phyloP scores from a whole-genome alignment of 768 basidiomycete species.

The Daedalea quercina region DNA sequence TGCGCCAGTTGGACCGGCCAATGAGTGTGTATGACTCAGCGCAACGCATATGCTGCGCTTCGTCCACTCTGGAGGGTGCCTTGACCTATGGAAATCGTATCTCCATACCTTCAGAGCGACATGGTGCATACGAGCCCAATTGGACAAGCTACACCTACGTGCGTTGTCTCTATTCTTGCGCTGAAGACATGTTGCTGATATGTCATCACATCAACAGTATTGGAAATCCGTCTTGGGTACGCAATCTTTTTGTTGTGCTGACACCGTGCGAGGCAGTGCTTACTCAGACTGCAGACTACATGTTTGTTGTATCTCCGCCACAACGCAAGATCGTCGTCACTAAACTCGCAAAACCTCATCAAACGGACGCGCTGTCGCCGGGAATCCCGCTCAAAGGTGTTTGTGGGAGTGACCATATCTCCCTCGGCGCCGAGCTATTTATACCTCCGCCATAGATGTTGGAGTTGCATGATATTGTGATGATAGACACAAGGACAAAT shows the following conservation, averaged over 20 bases:
- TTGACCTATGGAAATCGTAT: conserved; percentile 49
- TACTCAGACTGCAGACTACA: conserved; percentile 64
- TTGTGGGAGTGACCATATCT: conserved; percentile 84
- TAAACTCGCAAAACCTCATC: conserved; percentile 58
- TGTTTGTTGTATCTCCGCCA: conserved; percentile 62
- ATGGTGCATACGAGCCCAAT: conserved; percentile 66
- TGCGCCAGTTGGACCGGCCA: conserved; percentile 29
- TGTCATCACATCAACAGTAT: conserved; percentile 34
- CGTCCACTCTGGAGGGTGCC: conserved; percentile 9
- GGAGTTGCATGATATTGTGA: background rate
- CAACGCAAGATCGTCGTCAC: conserved; percentile 29
- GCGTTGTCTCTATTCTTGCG: conserved; percentile 5
- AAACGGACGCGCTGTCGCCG: conserved; percentile 46
- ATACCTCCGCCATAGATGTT: background rate
- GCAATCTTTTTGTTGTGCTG: conserved; percentile 6
- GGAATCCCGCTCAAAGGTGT: conserved; percentile 79
- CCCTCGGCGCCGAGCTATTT: conserved; percentile 62
- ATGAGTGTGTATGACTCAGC: conserved; percentile 69
- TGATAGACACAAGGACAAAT: background rate
- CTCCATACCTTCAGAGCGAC: conserved; percentile 29
- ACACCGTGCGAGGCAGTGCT: background rate
- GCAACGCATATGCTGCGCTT: conserved; percentile 13
- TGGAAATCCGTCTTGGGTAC: conserved; percentile 80
- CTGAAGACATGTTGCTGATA: no score
- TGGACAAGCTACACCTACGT: conserved; percentile 78